Base-by-base conservation (phyloP, 1,284 basidiomycete species). In the Jaminaea rosea region DNA sequence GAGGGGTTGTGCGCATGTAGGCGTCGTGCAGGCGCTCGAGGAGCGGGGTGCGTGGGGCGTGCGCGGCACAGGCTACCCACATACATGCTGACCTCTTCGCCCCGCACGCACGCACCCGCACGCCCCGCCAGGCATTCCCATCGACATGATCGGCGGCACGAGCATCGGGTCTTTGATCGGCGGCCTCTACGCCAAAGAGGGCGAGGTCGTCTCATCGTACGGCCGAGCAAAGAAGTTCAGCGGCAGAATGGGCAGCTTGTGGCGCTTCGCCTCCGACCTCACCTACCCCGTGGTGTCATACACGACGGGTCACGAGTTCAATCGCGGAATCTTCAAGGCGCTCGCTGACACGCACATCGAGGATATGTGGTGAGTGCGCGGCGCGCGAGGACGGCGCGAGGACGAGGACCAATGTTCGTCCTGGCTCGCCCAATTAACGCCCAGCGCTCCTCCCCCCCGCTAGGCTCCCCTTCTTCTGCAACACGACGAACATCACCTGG, bases 331-430 rank as follows among this genome's bases (percentile, higher is more conserved):
- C 37, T 47, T 60, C 41, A 60, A 84, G 82, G 81, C 84, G 2
- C 93, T 96, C 72, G 92, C 90, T 68, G 88, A 90, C 70, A 83
- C 90, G 39, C 89, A 94, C 74, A 96, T 98, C 50, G 92, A 97
- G 77, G 90, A 94, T 76, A 93, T 94, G 86, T 98, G 93, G 94
- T n/a, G n/a, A n/a, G n/a, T n/a, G n/a, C n/a, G n/a, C n/a, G n/a
- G n/a, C n/a, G n/a, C n/a, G n/a, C n/a, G n/a, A n/a, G n/a, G n/a
- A n/a, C n/a, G n/a, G n/a, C n/a, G n/a, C n/a, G n/a, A n/a, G n/a
- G n/a, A n/a, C n/a, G n/a, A n/a, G n/a, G n/a, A n/a, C n/a, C n/a
- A n/a, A n/a, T n/a, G n/a, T n/a, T n/a, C n/a, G n/a, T n/a, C n/a
- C n/a, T n/a, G n/a, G n/a, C n/a, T n/a, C n/a, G n/a, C n/a, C n/a